Evolutionary conservation across 225 moss, liverwort and hornwort genomes (phyloP).

Genomic region (Pseudisothecium myosuroides): DNA sequence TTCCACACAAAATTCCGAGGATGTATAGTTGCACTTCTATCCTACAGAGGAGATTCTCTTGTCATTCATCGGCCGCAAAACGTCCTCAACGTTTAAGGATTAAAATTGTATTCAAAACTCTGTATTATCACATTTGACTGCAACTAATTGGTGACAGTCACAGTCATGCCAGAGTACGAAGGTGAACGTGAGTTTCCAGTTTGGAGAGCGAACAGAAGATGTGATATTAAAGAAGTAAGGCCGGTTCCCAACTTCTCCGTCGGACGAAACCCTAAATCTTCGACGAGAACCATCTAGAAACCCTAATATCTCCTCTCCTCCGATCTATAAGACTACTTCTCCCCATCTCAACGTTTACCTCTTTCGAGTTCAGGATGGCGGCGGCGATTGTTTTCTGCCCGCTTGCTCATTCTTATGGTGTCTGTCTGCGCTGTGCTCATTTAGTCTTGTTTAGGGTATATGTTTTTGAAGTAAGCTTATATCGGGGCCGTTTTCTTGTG

Average conservation of each 20-base stretch:
- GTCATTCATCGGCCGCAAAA: too few relatives aligned
- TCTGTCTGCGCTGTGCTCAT: accelerated
- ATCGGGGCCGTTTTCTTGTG: neutral
- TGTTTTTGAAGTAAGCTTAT: neutral
- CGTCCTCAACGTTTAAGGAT: too few relatives aligned
- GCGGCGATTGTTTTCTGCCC: accelerated
- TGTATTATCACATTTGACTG: neutral
- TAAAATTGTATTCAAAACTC: neutral
- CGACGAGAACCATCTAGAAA: neutral
- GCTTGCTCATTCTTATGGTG: accelerated
- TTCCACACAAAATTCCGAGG: too few relatives aligned
- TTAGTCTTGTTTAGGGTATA: neutral
- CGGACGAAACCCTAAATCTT: neutral
- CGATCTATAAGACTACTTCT: neutral
- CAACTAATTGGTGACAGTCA: neutral
- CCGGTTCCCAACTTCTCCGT: neutral
- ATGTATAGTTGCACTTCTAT: too few relatives aligned
- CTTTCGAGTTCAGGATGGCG: accelerated
- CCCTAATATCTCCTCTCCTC: neutral
- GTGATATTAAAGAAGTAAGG: neutral
- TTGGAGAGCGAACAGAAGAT: too few relatives aligned
- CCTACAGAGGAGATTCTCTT: too few relatives aligned
- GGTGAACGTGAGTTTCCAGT: neutral
- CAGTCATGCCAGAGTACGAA: neutral
- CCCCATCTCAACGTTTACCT: accelerated